Evolutionary conservation across 2,329 filamentous ascomycete genomes (phyloP), one percentile per base, ranked within the genome.

Genomic region (Bertia moriformis): DNA sequence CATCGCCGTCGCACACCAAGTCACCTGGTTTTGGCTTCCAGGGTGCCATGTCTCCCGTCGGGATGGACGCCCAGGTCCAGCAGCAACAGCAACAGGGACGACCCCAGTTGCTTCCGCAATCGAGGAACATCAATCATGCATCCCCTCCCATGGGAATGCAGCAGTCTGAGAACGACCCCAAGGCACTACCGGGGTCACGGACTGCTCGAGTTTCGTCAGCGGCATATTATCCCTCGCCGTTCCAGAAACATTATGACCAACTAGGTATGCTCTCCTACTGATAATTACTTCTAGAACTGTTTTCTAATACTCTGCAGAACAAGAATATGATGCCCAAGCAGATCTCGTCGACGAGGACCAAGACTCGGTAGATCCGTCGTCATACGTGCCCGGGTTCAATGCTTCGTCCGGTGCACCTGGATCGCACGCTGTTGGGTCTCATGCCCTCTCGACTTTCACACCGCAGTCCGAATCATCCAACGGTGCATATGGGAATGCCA

Each of bases 221-320:
- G 38, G 56, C 69, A 39, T 93, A 82, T 61, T 95, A 93, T 55
- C 78, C 83, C 38, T 82, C 85, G 42, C 82, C 84, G 14, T 95
- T 93, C 62, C 86, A 93, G 55, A 91, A 83, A 58, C 89, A 95
- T 59, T 88, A 93, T 61, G 84, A 93, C 60, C 86, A 94, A 68
- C 76, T 96, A 59, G 89, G 89, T 83, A 86, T 83, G 87, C 69
- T 71, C n/a, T n/a, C n/a, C n/a, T 54, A 59, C 71, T 68, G 66
- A 51, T 59, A 62, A 62, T 60, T 53, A 67, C 57, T 57, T 55
- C 50, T 52, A 51, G 48, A 44, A 51, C 48, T 53, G 51, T 56
- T 55, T 50, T n/a, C 61, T 52, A 51, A 53, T 68, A 71, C 63
- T 67, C 73, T 57, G 67, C 66, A 95, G 89, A 96, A 66, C 87